phyloP scores from a whole-genome alignment of 805 yeast species.

The Torulaspora delbrueckii region DNA sequence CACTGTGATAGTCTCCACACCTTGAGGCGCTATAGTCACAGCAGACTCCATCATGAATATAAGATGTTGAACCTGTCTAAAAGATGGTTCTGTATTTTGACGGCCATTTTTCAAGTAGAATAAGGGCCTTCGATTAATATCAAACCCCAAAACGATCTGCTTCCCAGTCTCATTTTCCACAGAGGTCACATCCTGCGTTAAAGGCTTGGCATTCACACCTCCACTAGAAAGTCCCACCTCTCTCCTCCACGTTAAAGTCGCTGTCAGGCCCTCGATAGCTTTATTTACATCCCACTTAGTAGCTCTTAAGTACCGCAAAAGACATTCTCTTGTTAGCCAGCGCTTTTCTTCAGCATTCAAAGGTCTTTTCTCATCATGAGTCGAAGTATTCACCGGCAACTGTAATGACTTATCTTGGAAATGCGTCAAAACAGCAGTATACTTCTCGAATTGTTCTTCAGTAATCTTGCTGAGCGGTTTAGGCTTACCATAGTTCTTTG shows the following conservation, averaged over 20 bases:
- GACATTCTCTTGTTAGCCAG: slow-evolving; percentile 48
- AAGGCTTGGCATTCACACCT: slow-evolving; percentile 31
- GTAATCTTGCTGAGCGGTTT: slow-evolving; percentile 18
- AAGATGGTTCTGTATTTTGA: slow-evolving; percentile 50
- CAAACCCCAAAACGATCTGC: slow-evolving; percentile 50
- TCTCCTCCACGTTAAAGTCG: slow-evolving; percentile 52
- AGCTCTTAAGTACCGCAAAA: slow-evolving; percentile 48
- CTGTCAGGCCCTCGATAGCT: slow-evolving; percentile 43
- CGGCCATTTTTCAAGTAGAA: slow-evolving; percentile 49
- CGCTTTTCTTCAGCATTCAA: slow-evolving; percentile 36
- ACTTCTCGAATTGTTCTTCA: slow-evolving; percentile 16
- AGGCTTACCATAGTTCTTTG: slow-evolving; percentile 20
- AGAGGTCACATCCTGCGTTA: slow-evolving; percentile 41
- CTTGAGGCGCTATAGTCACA: slow-evolving; percentile 52
- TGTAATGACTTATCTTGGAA: slow-evolving; percentile 20
- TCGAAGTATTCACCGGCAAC: slow-evolving; percentile 33
- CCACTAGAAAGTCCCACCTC: slow-evolving; percentile 44
- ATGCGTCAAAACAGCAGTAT: slow-evolving; percentile 18
- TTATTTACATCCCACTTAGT: slow-evolving; percentile 45
- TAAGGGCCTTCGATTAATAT: slow-evolving; percentile 50
- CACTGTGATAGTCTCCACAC: slow-evolving; percentile 51
- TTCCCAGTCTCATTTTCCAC: slow-evolving; percentile 52
- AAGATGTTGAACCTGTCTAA: slow-evolving; percentile 51
- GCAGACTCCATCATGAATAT: slow-evolving; percentile 54
- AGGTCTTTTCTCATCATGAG: slow-evolving; percentile 34